Evolutionary conservation across 345 rosid species (phyloP), one percentile per base, ranked within the genome.

Genomic region (Noccaea caerulescens): DNA sequence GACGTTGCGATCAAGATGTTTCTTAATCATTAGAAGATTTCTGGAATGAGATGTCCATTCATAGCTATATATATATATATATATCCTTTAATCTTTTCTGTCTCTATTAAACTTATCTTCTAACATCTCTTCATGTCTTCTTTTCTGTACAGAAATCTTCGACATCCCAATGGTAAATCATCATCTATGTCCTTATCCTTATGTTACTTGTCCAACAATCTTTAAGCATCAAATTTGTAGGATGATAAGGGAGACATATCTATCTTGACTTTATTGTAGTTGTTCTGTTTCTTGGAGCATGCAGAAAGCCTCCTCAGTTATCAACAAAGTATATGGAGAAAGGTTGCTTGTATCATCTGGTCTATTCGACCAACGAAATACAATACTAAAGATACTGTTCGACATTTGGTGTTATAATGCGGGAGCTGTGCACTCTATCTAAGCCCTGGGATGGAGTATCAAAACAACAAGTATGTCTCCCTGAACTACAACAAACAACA

Each of bases 381-480:
- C 81, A 80, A 76, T 77, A 75, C 69, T 93, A 38, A 83, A 84
- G 66, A 86, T 93, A 83, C 59, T 91, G 74, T 81, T 82, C 25
- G 97, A 93, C 74, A 89, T 93, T 62, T 87, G 98, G 98, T 45
- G 96, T 93, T 32, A 82, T 93, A 68, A 91, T 91, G 87, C 91
- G 98, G 96, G 98, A 93, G 79, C 87, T 93, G 42, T 87, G 82
- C 83, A 87, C 96, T 25, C 84, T 91, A 38, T 82, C 69, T 59
- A 81, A 87, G 71, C 99, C 99, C 2, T 94, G 99, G 99, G 82
- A 85, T 62, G 96, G 95, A 46, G 88, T 1, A 2, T 94, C 84
- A 3, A 85, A 84, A 6, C 84, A 82, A 66, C 81, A 80, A 79
- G 97, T 94, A 84, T 12, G 84, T 60, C 27, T 33, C 4, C 1